Evolutionary conservation across 345 rosid genomes (phyloP).

Genomic region (Physaria fendleri): DNA sequence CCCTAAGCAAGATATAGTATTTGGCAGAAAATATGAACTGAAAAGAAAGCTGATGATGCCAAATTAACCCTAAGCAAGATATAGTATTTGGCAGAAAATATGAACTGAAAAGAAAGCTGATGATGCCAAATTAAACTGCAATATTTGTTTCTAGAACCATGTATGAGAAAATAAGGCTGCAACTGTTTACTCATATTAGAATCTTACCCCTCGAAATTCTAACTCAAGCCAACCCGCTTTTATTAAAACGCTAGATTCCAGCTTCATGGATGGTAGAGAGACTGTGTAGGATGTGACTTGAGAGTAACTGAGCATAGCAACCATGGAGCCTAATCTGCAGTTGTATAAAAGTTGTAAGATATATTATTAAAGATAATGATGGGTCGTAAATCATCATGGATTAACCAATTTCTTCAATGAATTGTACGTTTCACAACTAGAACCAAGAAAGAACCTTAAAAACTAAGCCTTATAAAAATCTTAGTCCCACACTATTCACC

Average conservation of each 20-base stretch:
- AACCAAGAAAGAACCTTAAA: neutral
- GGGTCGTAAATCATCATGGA: neutral
- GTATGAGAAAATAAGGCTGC: neutral
- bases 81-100: neutral
- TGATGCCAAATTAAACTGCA: neutral
- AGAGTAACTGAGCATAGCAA: slow-evolving; percentile 84
- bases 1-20: neutral
- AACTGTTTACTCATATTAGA: neutral
- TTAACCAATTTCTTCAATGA: neutral
- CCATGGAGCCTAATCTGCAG: slow-evolving; percentile 79
- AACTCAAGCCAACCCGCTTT: slow-evolving; percentile 46
- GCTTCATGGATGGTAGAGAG: slow-evolving; percentile 63
- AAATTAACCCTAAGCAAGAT: neutral
- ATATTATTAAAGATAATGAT: neutral
- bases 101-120: neutral
- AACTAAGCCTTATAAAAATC: slow-evolving; percentile 3
- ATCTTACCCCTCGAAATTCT: slow-evolving; percentile 54
- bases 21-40: neutral
- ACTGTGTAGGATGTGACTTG: slow-evolving; percentile 58
- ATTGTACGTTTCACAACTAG: neutral
- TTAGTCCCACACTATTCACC: neutral
- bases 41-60: too few species aligned
- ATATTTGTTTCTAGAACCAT: neutral
- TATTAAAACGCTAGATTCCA: slow-evolving; percentile 52
- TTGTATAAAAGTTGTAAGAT: neutral